Evolutionary conservation across 441 rosid species (phyloP).

Genomic region (Pelargonium cotyledonis): DNA sequence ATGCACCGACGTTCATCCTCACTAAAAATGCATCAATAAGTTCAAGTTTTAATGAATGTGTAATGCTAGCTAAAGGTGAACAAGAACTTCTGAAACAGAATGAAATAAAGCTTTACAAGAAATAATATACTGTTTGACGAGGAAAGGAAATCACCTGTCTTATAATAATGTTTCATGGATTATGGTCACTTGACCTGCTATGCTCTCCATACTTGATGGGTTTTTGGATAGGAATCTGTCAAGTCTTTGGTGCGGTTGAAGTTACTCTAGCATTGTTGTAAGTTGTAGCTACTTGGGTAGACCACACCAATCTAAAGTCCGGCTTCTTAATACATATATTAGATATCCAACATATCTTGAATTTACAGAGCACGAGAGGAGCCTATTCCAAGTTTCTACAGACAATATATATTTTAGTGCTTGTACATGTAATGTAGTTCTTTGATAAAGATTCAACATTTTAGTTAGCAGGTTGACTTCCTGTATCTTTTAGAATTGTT

Average conservation of each 20-base stretch:
- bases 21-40: not conserved
- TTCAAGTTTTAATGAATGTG: not conserved
- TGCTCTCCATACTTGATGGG: not conserved
- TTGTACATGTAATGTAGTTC: no score
- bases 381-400: no score
- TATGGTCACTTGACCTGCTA: not conserved
- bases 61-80: not conserved
- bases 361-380: no score
- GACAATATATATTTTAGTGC: no score
- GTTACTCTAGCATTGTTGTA: not conserved
- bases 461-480: no score
- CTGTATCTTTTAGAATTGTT: not conserved
- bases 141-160: not conserved
- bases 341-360: no score
- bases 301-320: not conserved
- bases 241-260: not conserved
- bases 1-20: not conserved
- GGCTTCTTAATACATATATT: not conserved
- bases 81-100: not conserved
- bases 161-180: not conserved
- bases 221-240: not conserved
- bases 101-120: not conserved
- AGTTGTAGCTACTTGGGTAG: not conserved
- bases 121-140: not conserved
- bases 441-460: no score